Percentiles rank a stretch among this genome's conserved stretches.
Evolutionary conservation across 75 land plant species (phyloP).

Genomic region (Cunninghamia lanceolata): DNA sequence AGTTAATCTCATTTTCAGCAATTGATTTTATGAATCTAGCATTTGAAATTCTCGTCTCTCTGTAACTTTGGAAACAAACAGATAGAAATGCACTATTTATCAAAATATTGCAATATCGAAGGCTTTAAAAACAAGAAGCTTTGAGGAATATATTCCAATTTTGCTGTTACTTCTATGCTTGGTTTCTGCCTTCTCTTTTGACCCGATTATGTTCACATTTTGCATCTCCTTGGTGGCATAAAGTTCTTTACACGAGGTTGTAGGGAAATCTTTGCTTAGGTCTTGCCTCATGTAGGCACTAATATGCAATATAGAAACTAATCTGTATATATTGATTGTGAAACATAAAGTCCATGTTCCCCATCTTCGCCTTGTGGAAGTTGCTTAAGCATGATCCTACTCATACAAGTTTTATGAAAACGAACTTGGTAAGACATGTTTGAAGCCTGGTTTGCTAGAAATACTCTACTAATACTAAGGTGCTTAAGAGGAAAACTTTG

Average conservation of each 20-base stretch:
- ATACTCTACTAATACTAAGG: neutral
- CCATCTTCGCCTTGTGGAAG: neutral
- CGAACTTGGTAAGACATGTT: neutral
- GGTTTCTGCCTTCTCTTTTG: neutral
- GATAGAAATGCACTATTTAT: neutral
- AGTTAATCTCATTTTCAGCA: neutral
- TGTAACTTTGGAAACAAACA: neutral
- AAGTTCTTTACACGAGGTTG: neutral
- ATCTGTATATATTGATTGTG: neutral
- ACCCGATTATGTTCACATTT: neutral
- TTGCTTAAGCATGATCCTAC: neutral
- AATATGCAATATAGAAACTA: neutral
- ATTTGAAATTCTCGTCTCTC: neutral
- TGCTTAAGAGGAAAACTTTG: neutral
- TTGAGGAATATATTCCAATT: neutral
- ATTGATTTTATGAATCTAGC: neutral
- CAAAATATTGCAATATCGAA: neutral
- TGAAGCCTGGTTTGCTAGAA: neutral
- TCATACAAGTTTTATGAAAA: neutral
- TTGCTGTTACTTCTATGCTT: neutral
- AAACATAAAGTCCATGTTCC: neutral
- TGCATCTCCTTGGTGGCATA: neutral
- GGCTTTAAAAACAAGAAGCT: neutral
- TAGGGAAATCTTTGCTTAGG: neutral
- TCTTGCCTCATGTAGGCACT: neutral